These are phyloP conservation scores for Lenzites betulinus DNA, from an alignment of 768 basidiomycete genomes.

Conservation along the genomic window DNA sequence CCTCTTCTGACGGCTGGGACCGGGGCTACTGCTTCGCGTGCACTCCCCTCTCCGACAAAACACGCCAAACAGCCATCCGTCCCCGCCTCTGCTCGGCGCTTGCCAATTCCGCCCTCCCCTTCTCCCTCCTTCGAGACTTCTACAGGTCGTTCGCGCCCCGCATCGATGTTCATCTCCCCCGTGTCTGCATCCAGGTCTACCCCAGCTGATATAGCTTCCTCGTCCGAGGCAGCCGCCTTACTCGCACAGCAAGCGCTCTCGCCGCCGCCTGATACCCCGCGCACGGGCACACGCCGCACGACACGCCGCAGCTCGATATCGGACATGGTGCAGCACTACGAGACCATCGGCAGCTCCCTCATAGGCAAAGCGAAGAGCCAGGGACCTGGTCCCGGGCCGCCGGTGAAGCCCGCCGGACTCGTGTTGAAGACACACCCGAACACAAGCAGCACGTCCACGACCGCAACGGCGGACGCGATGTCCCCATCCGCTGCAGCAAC, in stretches of 20 bases:
- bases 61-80: conserved; percentile 35
- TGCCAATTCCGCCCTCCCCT: conserved; percentile 27
- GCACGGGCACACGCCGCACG: conserved; percentile 41
- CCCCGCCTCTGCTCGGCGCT: not conserved
- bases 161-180: conserved; percentile 80
- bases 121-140: conserved; percentile 31
- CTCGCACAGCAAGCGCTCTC: conserved; percentile 33
- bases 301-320: conserved; percentile 76
- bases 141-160: conserved; percentile 62
- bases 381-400: conserved; percentile 15
- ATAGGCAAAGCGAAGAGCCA: not conserved
- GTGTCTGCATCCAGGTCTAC: conserved; percentile 41
- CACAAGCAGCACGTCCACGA: conserved; percentile 7
- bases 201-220: conserved; percentile 43
- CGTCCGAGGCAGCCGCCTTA: conserved; percentile 33
- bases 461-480: conserved; percentile 1
- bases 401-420: conserved; percentile 35
- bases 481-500: conserved; percentile 30
- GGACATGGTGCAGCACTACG: conserved; percentile 83
- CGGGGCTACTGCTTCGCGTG: not conserved
- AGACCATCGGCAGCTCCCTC: conserved; percentile 52
- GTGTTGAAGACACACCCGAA: conserved; percentile 25
- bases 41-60: conserved; percentile 26
- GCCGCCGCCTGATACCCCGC: conserved; percentile 48
- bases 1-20: conserved; percentile 7